These are phyloP conservation scores for Venturia effusa DNA, from an alignment of 2,329 filamentous ascomycete genomes.

Conservation along the genomic window DNA sequence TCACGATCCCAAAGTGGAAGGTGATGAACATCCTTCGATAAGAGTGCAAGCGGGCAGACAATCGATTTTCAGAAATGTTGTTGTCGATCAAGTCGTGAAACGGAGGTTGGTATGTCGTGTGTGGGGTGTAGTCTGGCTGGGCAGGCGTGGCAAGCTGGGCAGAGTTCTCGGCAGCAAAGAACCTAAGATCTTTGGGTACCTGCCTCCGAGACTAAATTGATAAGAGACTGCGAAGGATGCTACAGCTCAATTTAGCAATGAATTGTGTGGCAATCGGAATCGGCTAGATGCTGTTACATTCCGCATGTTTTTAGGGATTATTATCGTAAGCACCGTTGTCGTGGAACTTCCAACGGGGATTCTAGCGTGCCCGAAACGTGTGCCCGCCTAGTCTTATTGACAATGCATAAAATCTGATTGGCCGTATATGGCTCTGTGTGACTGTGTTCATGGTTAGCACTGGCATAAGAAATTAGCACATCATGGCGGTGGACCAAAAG, in stretches of 20 bases:
- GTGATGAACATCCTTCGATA: constrained; percentile 4
- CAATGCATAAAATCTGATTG: not conserved
- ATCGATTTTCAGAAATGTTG: not conserved
- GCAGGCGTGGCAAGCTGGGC: not conserved
- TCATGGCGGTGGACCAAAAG: not conserved
- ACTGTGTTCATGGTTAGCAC: not conserved
- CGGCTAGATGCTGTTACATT: not conserved
- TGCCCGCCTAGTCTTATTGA: not conserved
- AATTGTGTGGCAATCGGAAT: not conserved
- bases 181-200: not conserved
- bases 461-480: not conserved
- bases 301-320: not conserved
- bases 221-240: not conserved
- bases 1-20: not conserved
- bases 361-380: not conserved
- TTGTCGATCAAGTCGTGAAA: not conserved
- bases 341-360: not conserved
- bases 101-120: not conserved
- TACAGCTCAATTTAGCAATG: not conserved
- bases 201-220: not conserved
- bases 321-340: not conserved
- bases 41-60: not conserved
- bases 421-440: not conserved
- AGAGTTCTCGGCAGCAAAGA: not conserved
- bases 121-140: not conserved